Conservation (phyloP, 169 alveolate species). For the Plasmodium billcollinsi region DNA sequence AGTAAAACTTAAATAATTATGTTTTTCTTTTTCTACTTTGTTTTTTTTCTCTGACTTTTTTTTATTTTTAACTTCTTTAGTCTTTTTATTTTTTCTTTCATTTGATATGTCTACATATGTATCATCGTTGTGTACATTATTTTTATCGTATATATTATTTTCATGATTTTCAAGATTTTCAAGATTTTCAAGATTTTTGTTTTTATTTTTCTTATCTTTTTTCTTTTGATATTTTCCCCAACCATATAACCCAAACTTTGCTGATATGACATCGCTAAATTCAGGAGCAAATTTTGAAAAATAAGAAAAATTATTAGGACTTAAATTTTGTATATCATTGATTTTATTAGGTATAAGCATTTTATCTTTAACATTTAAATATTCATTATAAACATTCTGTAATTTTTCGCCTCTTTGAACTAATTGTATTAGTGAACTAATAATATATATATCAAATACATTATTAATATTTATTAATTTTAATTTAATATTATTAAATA, state of each 20-base stretch:
- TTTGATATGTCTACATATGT: not conserved
- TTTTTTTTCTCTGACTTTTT: not conserved
- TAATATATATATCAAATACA: slow-evolving; percentile 64
- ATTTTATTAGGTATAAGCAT: not conserved
- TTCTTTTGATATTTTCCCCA: slow-evolving; percentile 68
- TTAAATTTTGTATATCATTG: not conserved
- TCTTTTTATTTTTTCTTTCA: not conserved
- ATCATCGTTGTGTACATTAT: no score
- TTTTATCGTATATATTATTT: not conserved
- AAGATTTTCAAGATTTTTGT: not conserved
- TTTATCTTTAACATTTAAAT: not conserved
- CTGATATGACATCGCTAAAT: slow-evolving; percentile 64
- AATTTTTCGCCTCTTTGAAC: slow-evolving; percentile 76
- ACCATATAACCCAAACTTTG: slow-evolving; percentile 47
- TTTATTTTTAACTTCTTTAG: not conserved
- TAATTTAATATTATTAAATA: slow-evolving; percentile 37
- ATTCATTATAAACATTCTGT: slow-evolving; percentile 55
- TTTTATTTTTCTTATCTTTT: slow-evolving; percentile 23
- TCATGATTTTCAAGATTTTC: not conserved
- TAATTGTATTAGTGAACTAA: slow-evolving; percentile 61
- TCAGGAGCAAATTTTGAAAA: slow-evolving; percentile 53
- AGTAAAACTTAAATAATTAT: slow-evolving; percentile 24
- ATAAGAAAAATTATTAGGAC: not conserved
- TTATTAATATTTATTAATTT: slow-evolving; percentile 21
- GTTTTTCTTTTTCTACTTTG: not conserved